Conservation (phyloP, 2,329 filamentous ascomycete species). For the Teratosphaeria destructans region DNA sequence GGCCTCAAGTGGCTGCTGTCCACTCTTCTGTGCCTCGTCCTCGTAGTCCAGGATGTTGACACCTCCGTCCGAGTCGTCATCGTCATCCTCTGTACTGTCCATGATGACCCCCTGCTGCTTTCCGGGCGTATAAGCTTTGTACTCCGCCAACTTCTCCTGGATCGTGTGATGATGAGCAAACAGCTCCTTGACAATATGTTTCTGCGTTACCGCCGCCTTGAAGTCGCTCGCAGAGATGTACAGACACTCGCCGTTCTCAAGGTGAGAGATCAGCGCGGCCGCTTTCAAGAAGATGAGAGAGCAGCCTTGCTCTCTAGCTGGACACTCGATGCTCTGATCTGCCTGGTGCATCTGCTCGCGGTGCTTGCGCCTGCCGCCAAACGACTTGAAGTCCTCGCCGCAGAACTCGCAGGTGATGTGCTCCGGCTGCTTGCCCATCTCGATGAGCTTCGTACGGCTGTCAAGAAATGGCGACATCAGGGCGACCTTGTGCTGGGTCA, state of each 20-base stretch:
- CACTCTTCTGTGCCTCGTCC: constrained; percentile 7
- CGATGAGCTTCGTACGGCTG: constrained; percentile 5
- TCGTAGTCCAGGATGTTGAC: constrained; percentile 12
- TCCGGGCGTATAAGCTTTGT: not conserved
- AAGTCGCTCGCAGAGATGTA: constrained; percentile 35
- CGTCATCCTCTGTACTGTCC: not conserved
- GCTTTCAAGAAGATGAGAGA: constrained; percentile 37
- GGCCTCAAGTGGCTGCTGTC: constrained; percentile 7
- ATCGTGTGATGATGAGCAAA: constrained; percentile 19
- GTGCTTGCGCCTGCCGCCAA: constrained; percentile 42
- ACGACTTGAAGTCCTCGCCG: constrained; percentile 44
- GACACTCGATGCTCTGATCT: constrained; percentile 42
- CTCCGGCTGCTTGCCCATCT: constrained; percentile 19
- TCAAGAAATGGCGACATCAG: constrained; percentile 20
- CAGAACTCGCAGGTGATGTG: constrained; percentile 49
- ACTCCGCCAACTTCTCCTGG: constrained; percentile 8
- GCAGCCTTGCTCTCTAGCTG: constrained; percentile 35
- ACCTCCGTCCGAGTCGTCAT: constrained; percentile 5
- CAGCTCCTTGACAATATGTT: constrained; percentile 34
- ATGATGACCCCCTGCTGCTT: not conserved
- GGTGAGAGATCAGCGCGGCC: constrained; percentile 41
- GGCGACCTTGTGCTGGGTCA: constrained; percentile 25
- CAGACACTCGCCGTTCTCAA: constrained; percentile 43
- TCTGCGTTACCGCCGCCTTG: constrained; percentile 40
- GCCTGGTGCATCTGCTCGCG: constrained; percentile 36